Conservation (phyloP, 805 yeast genomes). For the Candida multigemmis region DNA sequence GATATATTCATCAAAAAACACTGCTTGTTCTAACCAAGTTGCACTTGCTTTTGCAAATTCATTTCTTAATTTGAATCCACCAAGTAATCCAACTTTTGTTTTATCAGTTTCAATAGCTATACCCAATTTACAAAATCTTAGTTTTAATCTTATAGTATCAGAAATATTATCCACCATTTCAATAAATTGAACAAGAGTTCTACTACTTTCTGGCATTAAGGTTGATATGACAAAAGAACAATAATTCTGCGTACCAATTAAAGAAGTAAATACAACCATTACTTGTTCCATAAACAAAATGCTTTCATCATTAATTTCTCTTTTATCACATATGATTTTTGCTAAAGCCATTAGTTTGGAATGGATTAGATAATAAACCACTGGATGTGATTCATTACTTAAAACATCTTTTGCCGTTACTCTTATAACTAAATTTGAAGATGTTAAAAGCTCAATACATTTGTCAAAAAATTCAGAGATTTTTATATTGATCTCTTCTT, state of each 20-base stretch:
- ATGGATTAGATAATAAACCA: constrained; percentile 40
- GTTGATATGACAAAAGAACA: constrained; percentile 26
- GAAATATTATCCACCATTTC: constrained; percentile 14
- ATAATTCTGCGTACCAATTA: constrained; percentile 22
- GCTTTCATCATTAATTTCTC: constrained; percentile 16
- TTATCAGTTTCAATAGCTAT: constrained; percentile 24
- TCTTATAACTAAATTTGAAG: constrained; percentile 45
- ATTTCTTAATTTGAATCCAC: constrained; percentile 42
- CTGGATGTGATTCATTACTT: constrained; percentile 55
- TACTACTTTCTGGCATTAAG: constrained; percentile 19
- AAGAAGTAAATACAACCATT: constrained; percentile 34
- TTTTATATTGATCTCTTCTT: constrained; percentile 20
- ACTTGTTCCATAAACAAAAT: constrained; percentile 40
- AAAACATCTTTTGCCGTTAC: constrained; percentile 69
- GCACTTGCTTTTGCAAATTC: constrained; percentile 34
- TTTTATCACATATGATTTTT: constrained; percentile 19
- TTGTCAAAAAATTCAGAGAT: constrained; percentile 41
- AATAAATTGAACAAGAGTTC: constrained; percentile 18
- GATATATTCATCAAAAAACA: constrained; percentile 29
- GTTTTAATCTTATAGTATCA: constrained; percentile 28
- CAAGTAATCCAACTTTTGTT: constrained; percentile 23
- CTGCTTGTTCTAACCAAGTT: constrained; percentile 48
- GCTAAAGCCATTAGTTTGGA: constrained; percentile 32
- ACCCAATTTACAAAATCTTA: constrained; percentile 33
- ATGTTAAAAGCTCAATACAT: constrained; percentile 40